These are phyloP conservation scores for Chaetomidium leptoderma DNA, from an alignment of 495 filamentous ascomycete genomes.

Conservation along the genomic window DNA sequence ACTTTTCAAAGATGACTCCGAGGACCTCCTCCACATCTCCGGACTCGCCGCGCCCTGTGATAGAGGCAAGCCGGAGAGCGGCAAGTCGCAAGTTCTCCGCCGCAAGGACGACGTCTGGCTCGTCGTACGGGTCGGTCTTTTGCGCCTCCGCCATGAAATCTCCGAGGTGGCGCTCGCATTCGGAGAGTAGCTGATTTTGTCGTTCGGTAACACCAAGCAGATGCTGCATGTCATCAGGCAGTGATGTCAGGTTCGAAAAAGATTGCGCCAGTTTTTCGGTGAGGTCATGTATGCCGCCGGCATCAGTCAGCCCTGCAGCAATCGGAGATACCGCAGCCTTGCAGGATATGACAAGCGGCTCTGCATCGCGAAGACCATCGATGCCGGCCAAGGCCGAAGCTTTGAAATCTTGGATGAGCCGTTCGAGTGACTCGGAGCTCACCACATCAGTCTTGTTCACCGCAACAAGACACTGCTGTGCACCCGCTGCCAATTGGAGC, in stretches of 20 bases:
- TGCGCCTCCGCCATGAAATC: constrained; percentile 57
- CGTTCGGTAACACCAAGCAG: constrained; percentile 87
- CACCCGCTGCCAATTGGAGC: constrained; percentile 45
- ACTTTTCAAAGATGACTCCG: constrained; percentile 98
- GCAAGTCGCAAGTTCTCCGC: constrained; percentile 84
- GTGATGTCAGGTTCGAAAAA: constrained; percentile 70
- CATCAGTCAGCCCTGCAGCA: constrained; percentile 41
- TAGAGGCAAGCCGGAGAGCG: constrained; percentile 72
- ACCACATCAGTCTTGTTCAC: constrained; percentile 80
- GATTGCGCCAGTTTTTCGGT: constrained; percentile 60
- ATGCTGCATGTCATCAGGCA: constrained; percentile 60
- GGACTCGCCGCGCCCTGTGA: constrained; percentile 79
- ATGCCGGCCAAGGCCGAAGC: constrained; percentile 31
- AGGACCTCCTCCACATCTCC: constrained; percentile 96
- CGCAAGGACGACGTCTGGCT: constrained; percentile 76
- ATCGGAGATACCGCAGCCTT: constrained; percentile 31
- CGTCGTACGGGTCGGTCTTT: constrained; percentile 11
- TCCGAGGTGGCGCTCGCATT: constrained; percentile 64
- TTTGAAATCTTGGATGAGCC: constrained; percentile 33
- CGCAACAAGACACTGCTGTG: constrained; percentile 62
- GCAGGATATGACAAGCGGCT: constrained; percentile 63
- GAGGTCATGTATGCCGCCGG: constrained; percentile 65
- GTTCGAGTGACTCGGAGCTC: constrained; percentile 21
- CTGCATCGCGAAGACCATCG: constrained; percentile 23
- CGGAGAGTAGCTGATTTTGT: constrained; percentile 73